Evolutionary conservation across 768 basidiomycete species (phyloP), one percentile per base, ranked within the genome.

Genomic region (Amanita pseudoporphyria): DNA sequence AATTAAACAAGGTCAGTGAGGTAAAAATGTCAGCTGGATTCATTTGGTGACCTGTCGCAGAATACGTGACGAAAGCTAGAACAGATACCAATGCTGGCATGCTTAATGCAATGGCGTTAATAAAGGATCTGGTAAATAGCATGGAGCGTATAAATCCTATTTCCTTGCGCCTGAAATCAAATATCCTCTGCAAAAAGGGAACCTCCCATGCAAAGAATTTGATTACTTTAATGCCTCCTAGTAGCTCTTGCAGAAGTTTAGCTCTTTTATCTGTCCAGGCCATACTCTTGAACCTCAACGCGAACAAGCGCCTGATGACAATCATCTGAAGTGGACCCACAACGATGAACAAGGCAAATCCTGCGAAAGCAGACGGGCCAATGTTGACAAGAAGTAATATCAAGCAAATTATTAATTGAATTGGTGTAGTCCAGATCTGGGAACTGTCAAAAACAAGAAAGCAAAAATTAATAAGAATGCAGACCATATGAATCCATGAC

Each of bases 191-290:
- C 19, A 95, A 71, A 64, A 90, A 94, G 0, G 93, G 88, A 1
- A 65, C 58, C 58, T 92, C 89, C 89, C 89, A 93, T 5, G 86
- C 82, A 64, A 94, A 94, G 62, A 84, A 83, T 64, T 96, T 96
- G 73, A 96, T 87, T 53, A 95, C 77, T 55, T 88, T 84, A 79
- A 96, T 93, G 1, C 88, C 87, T 12, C 83, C 81, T 0, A 96
- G 67, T 1, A 98, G 72, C 61, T 98, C 94, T 62, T 94, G 92
- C 9, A 96, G 74, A 3, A 93, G 67, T 59, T 90, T 92, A 12
- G 87, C 86, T 9, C 94, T 79, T 60, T 86, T 87, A 60, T 98
- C 94, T 5, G 86, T 96, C 86, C 86, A 95, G 1, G 65, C 62
- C 88, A 94, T 93, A 45, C 81, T 78, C 60, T 82, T 85, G 52